phyloP scores from a whole-genome alignment of 169 alveolate genomes.

The Plasmodium knowlesi region DNA sequence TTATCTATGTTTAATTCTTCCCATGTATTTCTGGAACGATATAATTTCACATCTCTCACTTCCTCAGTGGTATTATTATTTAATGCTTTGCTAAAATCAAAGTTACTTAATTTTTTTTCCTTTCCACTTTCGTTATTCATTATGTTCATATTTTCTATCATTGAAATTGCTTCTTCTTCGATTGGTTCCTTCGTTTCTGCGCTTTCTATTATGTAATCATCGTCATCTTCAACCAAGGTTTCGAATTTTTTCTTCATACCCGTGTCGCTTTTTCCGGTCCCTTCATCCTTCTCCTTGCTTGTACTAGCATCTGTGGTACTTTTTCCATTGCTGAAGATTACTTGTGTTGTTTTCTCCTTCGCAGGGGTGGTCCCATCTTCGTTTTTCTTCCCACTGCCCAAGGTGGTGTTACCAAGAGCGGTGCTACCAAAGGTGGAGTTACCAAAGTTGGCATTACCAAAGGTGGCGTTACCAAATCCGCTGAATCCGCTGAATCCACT shows the following conservation, averaged over 20 bases:
- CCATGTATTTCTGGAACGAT: slow-evolving; percentile 81
- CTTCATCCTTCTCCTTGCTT: neutral
- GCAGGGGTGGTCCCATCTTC: neutral
- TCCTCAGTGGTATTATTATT: neutral
- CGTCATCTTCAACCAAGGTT: slow-evolving; percentile 39
- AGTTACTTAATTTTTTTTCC: neutral
- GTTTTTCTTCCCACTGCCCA: neutral
- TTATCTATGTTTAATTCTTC: slow-evolving; percentile 78
- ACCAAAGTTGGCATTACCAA: neutral
- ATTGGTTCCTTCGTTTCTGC: slow-evolving; percentile 32
- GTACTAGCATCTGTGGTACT: neutral
- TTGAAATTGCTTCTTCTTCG: slow-evolving; percentile 66
- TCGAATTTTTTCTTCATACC: slow-evolving; percentile 64
- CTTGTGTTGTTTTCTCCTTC: neutral
- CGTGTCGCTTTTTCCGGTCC: slow-evolving; percentile 13
- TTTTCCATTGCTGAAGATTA: neutral
- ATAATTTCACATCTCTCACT: slow-evolving; percentile 38
- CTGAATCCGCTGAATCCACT: neutral
- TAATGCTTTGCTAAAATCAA: neutral
- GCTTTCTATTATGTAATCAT: slow-evolving; percentile 66
- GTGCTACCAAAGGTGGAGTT: neutral
- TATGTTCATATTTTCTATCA: slow-evolving; percentile 47
- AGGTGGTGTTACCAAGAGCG: neutral
- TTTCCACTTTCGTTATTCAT: neutral
- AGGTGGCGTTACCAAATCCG: neutral